Conservation (phyloP, 768 basidiomycete genomes). For the Termitomyces sp. region DNA sequence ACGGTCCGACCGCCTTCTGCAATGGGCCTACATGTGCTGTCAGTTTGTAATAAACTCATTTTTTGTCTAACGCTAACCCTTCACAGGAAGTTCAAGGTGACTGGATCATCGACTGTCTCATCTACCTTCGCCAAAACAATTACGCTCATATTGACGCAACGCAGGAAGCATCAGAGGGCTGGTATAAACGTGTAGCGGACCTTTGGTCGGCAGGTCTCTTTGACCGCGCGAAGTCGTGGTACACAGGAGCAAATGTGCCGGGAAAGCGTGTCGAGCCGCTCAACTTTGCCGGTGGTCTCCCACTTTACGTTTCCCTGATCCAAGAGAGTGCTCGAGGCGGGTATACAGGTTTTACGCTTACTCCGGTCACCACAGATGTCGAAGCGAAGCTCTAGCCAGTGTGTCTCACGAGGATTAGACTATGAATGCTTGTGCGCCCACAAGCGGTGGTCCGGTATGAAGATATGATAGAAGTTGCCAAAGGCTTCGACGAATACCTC, state of each 20-base stretch:
- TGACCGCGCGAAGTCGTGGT: conserved; percentile 20
- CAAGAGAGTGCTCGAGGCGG: conserved; percentile 16
- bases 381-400: background rate
- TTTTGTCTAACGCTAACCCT: background rate
- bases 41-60: background rate
- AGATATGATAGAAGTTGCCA: background rate
- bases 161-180: conserved; percentile 10
- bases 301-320: conserved; percentile 13
- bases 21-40: conserved; percentile 22
- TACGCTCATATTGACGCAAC: conserved; percentile 7
- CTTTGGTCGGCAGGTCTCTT: conserved; percentile 9
- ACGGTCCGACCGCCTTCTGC: conserved; percentile 20
- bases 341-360: conserved; percentile 13
- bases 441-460: background rate
- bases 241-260: conserved; percentile 20
- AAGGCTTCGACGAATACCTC: background rate
- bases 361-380: background rate
- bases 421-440: background rate
- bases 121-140: conserved; percentile 6
- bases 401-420: background rate
- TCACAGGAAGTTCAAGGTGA: conserved; percentile 20
- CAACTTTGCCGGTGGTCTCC: conserved; percentile 19
- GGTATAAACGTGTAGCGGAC: conserved; percentile 11
- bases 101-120: conserved; percentile 19
- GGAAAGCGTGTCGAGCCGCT: conserved; percentile 17